A percentile compares a stretch with the other conserved stretches of the same genome.
phyloP scores from a whole-genome alignment of 768 basidiomycete species.

The Suillus sp. region DNA sequence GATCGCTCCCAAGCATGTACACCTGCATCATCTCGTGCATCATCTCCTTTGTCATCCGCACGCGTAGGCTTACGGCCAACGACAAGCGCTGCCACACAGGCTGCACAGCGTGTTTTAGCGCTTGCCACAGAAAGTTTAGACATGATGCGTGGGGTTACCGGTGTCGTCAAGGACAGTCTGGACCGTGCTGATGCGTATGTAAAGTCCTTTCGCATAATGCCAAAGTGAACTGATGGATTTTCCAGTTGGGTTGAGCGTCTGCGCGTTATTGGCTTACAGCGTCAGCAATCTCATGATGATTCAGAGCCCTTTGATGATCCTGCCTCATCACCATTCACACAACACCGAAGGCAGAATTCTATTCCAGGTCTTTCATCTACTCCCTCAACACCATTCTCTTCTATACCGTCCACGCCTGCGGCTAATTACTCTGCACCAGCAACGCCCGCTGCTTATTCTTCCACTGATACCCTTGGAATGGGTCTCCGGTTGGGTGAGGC shows the following conservation, averaged over 20 bases:
- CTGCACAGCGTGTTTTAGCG: constrained; percentile 79
- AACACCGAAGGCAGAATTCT: constrained; percentile 18
- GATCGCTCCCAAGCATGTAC: constrained; percentile 35
- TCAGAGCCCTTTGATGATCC: constrained; percentile 11
- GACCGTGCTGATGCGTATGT: constrained; percentile 85
- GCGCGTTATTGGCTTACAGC: constrained; percentile 74
- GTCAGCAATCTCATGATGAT: constrained; percentile 39
- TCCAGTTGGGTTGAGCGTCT: constrained; percentile 82
- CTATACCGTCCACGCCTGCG: constrained; percentile 32
- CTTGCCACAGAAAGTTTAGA: constrained; percentile 91
- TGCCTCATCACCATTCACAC: constrained; percentile 13
- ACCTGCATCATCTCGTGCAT: constrained; percentile 37
- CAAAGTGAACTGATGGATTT: neutral
- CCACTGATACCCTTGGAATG: constrained; percentile 28
- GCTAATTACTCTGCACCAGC: constrained; percentile 9
- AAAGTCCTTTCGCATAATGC: constrained; percentile 10
- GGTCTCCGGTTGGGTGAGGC: constrained; percentile 29
- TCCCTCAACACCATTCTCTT: constrained; percentile 34
- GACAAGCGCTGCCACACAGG: constrained; percentile 62
- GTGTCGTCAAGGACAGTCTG: constrained; percentile 83
- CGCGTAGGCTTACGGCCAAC: constrained; percentile 32
- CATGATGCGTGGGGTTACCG: constrained; percentile 89
- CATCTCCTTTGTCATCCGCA: constrained; percentile 34
- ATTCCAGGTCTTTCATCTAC: constrained; percentile 34
- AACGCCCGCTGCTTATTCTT: constrained; percentile 23